A percentile compares a stretch with the other conserved stretches of the same genome.
These are phyloP conservation scores for Sclerospora graminicola DNA, from an alignment of 352 stramenopile genomes.

Conservation along the genomic window DNA sequence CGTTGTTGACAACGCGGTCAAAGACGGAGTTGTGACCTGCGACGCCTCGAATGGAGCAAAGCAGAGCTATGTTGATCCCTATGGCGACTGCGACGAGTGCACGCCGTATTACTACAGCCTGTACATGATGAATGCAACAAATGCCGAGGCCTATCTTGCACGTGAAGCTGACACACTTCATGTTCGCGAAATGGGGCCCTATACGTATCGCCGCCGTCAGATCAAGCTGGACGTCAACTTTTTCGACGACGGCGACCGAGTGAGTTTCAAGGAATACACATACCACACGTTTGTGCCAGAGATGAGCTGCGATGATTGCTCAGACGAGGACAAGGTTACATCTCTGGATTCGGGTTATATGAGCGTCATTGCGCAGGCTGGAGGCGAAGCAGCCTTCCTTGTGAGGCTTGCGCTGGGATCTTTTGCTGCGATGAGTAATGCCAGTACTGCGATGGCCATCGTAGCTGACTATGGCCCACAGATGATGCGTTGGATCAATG, in stretches of 20 bases:
- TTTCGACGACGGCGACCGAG: conserved; percentile 25
- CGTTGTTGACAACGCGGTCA: conserved; percentile 34
- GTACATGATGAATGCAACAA: conserved; percentile 34
- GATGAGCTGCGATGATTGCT: conserved; percentile 40
- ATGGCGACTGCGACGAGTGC: conserved; percentile 54
- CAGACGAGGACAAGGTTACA: conserved; percentile 36
- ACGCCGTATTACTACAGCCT: conserved; percentile 46
- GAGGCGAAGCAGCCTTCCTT: conserved; percentile 50
- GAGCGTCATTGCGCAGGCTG: conserved; percentile 52
- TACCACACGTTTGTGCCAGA: conserved; percentile 47
- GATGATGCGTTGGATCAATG: conserved; percentile 63
- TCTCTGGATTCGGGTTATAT: conserved; percentile 53
- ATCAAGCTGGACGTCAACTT: conserved; percentile 47
- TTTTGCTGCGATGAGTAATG: conserved; percentile 28
- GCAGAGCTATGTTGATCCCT: conserved; percentile 33
- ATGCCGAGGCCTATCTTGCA: conserved; percentile 33
- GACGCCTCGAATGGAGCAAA: conserved; percentile 22
- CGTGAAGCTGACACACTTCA: conserved; percentile 37
- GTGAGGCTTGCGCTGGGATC: conserved; percentile 34
- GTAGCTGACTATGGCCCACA: conserved; percentile 33
- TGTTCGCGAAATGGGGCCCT: conserved; percentile 48
- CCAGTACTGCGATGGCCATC: conserved; percentile 13
- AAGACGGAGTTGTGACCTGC: conserved; percentile 33
- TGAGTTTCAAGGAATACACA: conserved; percentile 60
- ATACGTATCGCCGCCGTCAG: conserved; percentile 53